Base-by-base conservation (phyloP, 2,329 filamentous ascomycete genomes). In the Colletotrichum filicis region DNA sequence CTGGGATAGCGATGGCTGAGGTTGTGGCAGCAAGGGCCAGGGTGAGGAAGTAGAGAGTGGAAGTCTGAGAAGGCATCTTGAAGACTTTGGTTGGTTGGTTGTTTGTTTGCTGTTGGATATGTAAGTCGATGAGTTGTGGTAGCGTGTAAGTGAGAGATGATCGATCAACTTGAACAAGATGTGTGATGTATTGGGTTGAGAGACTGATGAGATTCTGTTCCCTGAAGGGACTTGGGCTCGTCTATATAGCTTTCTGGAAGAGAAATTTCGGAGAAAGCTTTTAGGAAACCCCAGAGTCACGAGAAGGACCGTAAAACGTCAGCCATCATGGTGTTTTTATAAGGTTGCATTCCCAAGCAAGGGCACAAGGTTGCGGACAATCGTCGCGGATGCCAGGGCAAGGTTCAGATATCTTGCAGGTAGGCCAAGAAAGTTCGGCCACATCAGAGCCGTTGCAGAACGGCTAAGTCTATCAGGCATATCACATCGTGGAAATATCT, bases 191-290 rank as follows among this genome's bases (percentile, higher is more conserved):
- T 3, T 42, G 37, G 16, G 37, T 6, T 42, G 42, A 4, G 8
- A n/a, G 19, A 49, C 7, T 9, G 19, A n/a, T 9, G 19, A 19
- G 4, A 22, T 22, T 22, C 19, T 49, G 42, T 0, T 49, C 42
- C 1, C 0, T 0, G 42, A 19, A 49, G 16, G 0, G 19, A 22
- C 2, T 19, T 0, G 19, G 19, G 1, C 19, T 49, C 42, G 19
- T 49, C 1, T 5, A 49, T 49, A 22, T 49, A 49, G 7, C 42
- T 22, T n/a, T n/a, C 19, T 22, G 8, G 16, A 11, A 22, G 19
- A 22, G 1, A 49, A 4, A 1, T 49, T 49, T 11, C 42, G 42
- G 42, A 49, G 42, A 49, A 49, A 49, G 42, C 42, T 22, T 49
- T 49, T 1, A 49, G 1, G 8, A 8, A 49, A 49, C 42, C 42